Base-by-base conservation (phyloP, 1,284 basidiomycete species). In the Malassezia dermatis region DNA sequence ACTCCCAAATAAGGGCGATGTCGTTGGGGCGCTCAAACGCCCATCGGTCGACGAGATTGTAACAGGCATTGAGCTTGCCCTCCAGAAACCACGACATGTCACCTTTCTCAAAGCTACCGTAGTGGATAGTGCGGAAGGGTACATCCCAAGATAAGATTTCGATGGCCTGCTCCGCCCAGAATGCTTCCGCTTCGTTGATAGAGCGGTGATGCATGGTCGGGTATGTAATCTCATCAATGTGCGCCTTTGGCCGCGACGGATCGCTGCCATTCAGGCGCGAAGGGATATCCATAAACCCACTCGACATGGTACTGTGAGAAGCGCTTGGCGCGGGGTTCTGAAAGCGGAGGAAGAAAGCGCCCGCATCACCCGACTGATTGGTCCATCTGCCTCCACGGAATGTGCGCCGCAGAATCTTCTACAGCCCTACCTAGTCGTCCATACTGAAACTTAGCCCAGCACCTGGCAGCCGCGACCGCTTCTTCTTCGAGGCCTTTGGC, bases 41-140 rank as follows among this genome's bases (percentile, higher is more conserved):
- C 86, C 87, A 89, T 61, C 94, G 83, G 77, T 98, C 94, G 56
- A 98, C 87, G 73, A 89, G 94, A 79, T 98, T 98, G 82, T 98
- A 98, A 8, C 88, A 84, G 2, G 87, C 93, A 56, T 78, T 78
- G 60, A 78, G 66, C 51, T 68, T 67, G 11, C 77, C 77, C 58
- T 78, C 76, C 31, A 75, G 74, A 67, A 98, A 98, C 93, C 91
- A 98, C 61, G 83, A 82, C 58, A 95, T 84, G 76, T 96, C 89
- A 31, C 91, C 93, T 2, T 81, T 81, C 69, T 83, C 80, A 73
- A 96, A 96, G 30, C 81, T 80, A 46, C 94, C 93, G 8, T 86
- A 80, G 64, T 84, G 79, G 53, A 96, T 89, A 24, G 85, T 91
- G 63, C 84, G 80, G 81, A 96, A 98, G 28, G 88, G 88, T 28